Conservation (phyloP, 176 grass and related monocot species). For the Zoysia pacifica region DNA sequence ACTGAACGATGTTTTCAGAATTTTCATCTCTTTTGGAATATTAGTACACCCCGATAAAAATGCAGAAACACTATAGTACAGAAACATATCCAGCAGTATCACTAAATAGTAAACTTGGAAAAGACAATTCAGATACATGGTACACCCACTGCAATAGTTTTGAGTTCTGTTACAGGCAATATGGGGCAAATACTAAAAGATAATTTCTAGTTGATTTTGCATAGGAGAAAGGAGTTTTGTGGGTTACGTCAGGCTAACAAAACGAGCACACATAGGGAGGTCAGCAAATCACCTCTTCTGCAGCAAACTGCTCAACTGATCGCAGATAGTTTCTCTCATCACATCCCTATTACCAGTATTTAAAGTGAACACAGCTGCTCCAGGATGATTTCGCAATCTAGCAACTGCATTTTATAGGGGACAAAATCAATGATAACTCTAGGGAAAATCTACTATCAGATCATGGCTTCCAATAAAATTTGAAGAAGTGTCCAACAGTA, state of each 20-base stretch:
- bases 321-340: slow-evolving; percentile 62
- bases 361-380: slow-evolving; percentile 68
- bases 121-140: slow-evolving; percentile 10
- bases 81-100: background rate
- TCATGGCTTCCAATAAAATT: background rate
- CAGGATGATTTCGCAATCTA: slow-evolving; percentile 95
- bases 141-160: background rate
- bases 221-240: background rate
- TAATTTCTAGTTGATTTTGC: background rate
- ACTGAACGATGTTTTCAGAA: no score
- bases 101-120: background rate
- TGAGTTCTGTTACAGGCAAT: slow-evolving; percentile 28
- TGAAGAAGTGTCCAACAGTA: slow-evolving; percentile 2
- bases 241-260: slow-evolving; percentile 8
- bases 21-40: no score
- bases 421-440: slow-evolving; percentile 5
- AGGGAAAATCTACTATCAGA: background rate
- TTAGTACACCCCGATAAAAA: no score
- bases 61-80: background rate
- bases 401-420: slow-evolving; percentile 56
- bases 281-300: slow-evolving; percentile 47
- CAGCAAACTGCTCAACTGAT: slow-evolving; percentile 58
- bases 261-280: background rate
- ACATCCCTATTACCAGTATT: slow-evolving; percentile 67
- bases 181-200: slow-evolving; percentile 9